These are phyloP conservation scores for Trichoderma sp. DNA, from an alignment of 2,329 filamentous ascomycete species.

Conservation along the genomic window DNA sequence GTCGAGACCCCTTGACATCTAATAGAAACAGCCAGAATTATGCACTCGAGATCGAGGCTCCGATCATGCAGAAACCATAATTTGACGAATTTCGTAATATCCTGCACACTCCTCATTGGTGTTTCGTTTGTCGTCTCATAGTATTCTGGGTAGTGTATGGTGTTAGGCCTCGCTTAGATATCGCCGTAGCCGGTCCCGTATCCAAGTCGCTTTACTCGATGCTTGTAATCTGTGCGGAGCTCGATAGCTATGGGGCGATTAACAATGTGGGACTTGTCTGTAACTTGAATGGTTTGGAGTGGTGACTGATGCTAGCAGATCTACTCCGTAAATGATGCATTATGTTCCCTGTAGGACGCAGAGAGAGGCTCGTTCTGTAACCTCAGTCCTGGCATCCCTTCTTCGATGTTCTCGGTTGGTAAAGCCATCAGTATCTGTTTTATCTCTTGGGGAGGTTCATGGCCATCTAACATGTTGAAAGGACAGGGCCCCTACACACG, in stretches of 20 bases:
- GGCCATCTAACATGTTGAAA: not conserved
- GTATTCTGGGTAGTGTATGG: not conserved
- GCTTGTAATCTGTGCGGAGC: not conserved
- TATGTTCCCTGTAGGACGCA: not conserved
- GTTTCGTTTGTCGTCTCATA: not conserved
- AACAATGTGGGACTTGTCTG: not conserved
- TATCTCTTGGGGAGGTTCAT: not conserved
- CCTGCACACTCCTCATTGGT: not conserved
- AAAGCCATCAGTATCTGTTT: not conserved
- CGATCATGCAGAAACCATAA: constrained; percentile 4
- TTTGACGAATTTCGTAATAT: not conserved
- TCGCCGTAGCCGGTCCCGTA: not conserved
- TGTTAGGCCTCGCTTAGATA: not conserved
- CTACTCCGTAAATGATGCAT: not conserved
- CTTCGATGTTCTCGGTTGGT: not conserved
- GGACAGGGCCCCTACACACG: not conserved
- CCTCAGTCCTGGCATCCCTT: not conserved
- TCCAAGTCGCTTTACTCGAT: not conserved
- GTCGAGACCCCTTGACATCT: not conserved
- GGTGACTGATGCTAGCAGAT: not conserved
- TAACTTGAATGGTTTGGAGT: not conserved
- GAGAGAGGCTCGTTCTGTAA: not conserved
- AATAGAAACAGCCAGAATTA: not conserved
- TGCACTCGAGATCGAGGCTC: not conserved
- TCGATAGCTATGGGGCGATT: not conserved